Evolutionary conservation across 768 basidiomycete genomes (phyloP), one percentile per base, ranked within the genome.

Genomic region (Suillus placidus): DNA sequence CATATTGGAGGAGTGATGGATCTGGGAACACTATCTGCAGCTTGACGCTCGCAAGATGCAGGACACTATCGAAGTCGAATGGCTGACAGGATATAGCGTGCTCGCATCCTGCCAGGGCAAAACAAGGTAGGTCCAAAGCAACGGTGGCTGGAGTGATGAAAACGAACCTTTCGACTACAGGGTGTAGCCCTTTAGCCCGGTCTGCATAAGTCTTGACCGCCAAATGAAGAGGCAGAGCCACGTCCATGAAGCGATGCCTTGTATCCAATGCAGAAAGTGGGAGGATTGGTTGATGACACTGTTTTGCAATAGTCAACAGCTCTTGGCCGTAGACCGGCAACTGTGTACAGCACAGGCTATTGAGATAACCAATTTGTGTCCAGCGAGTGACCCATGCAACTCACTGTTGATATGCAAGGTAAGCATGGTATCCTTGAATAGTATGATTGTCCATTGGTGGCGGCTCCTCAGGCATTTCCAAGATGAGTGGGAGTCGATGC

Each of bases 21-120:
- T 96, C 93, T 0, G 96, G 96, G 75, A 98, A 97, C 2, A 94
- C 95, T 62, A 98, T 94, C 70, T 95, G 93, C 38, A 94, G 83
- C 74, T 93, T 94, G 69, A 95, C 93, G 49, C 84, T 87, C 1
- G 90, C 78, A 32, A 80, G 83, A 74, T 97, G 95, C 13, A 97
- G 75, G 26, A 84, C 77, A 1, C 79, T 78, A 71, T 95, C 94
- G 71, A 95, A 92, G 18, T 79, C 78, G 2, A 78, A 73, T 7
- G 81, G 71, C 67, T 80, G 78, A 2, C 68, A 66, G 6, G 67
- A 57, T 62, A 77, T 51, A 69, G 74, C 38, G 1, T 68, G 49
- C 38, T 78, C 73, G 47, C 79, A 68, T 8, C 85, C 86, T 0
- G 85, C 70, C 5, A 95, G 81, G 1, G 87, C 84, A 60, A 91